Conservation (phyloP, 352 stramenopile species). For the Pythium phragmitis region DNA sequence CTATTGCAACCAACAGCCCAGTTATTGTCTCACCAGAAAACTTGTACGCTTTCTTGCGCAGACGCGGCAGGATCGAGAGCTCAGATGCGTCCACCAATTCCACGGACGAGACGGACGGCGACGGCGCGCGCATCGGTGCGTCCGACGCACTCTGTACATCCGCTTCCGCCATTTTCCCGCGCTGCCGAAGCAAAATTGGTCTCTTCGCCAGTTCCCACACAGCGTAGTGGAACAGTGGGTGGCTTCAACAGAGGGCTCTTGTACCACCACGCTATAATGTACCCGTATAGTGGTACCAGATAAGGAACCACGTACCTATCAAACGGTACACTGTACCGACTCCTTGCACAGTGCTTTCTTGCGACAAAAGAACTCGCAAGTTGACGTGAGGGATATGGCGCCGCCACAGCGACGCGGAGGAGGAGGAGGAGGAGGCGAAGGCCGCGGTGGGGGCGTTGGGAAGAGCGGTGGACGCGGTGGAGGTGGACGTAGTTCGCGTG, state of each 20-base stretch:
- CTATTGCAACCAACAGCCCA: neutral
- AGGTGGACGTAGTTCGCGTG: conserved; percentile 3
- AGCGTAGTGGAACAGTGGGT: neutral
- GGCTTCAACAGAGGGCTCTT: neutral
- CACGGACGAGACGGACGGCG: conserved; percentile 3
- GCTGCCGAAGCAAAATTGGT: neutral
- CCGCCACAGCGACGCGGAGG: conserved; percentile 20
- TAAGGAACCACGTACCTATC: neutral
- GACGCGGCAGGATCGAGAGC: conserved; percentile 38
- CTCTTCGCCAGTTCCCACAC: neutral
- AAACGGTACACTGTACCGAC: conserved; percentile 7
- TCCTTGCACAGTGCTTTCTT: neutral
- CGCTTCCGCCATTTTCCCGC: conserved; percentile 9
- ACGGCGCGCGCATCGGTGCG: conserved; percentile 9
- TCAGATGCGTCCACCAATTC: conserved; percentile 4
- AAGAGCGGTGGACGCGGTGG: conserved; percentile 14
- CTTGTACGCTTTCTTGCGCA: conserved; percentile 64
- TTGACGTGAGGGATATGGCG: conserved; percentile 22
- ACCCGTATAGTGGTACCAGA: neutral
- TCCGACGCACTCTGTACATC: neutral
- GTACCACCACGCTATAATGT: neutral
- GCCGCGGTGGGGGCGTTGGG: conserved; percentile 6
- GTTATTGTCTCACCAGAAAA: conserved; percentile 50
- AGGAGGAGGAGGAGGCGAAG: conserved; percentile 8
- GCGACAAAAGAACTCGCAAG: conserved; percentile 13